Conservation (phyloP, 805 yeast species). For the Barnettozyma californica region DNA sequence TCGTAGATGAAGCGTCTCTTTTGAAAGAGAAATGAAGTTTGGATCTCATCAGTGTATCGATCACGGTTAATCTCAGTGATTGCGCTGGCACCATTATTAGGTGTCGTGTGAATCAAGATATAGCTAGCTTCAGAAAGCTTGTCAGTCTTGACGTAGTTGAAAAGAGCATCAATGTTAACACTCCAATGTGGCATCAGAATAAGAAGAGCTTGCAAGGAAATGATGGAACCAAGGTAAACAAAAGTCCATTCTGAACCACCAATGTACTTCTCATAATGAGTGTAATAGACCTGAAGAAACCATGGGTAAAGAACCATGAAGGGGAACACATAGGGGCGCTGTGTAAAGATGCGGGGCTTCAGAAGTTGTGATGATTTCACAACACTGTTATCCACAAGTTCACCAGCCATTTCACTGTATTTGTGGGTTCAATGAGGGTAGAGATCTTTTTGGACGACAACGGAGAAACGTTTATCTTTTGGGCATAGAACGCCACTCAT, state of each 20-base stretch:
- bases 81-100: slow-evolving; percentile 82
- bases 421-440: background rate
- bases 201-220: slow-evolving; percentile 68
- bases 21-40: slow-evolving; percentile 76
- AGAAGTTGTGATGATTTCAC: slow-evolving; percentile 70
- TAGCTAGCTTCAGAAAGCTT: slow-evolving; percentile 60
- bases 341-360: slow-evolving; percentile 53
- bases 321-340: slow-evolving; percentile 80
- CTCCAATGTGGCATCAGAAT: slow-evolving; percentile 96
- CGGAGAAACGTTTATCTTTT: background rate
- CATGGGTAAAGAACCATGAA: slow-evolving; percentile 73
- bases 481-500: background rate
- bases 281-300: slow-evolving; percentile 57
- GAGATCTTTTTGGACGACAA: background rate
- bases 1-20: slow-evolving; percentile 84
- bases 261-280: slow-evolving; percentile 74
- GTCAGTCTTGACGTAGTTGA: slow-evolving; percentile 57
- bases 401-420: slow-evolving; percentile 6
- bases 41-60: slow-evolving; percentile 52
- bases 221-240: slow-evolving; percentile 70
- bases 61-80: slow-evolving; percentile 58
- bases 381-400: slow-evolving; percentile 63
- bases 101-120: slow-evolving; percentile 72
- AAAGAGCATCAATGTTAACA: slow-evolving; percentile 57
- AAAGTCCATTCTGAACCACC: slow-evolving; percentile 95